phyloP scores from a whole-genome alignment of 2,329 filamentous ascomycete species.

The Cercospora citrullina region DNA sequence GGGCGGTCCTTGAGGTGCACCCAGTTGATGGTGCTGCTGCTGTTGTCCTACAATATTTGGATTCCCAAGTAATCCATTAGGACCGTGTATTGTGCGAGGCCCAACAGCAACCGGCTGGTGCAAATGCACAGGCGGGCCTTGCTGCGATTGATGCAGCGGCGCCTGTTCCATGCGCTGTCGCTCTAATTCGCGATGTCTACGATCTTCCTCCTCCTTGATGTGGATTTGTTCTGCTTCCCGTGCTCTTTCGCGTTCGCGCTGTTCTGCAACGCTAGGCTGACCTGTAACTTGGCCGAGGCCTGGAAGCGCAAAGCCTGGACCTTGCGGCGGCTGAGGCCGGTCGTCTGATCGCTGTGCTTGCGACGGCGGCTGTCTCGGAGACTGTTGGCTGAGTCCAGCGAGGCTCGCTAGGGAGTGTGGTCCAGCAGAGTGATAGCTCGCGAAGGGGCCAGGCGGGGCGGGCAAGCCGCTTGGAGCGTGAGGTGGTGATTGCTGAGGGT shows the following conservation, averaged over 20 bases:
- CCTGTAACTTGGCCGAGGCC: conserved; percentile 48
- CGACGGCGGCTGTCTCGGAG: conserved; percentile 42
- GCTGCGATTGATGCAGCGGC: conserved; percentile 80
- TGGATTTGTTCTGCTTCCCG: conserved; percentile 56
- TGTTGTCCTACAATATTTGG: conserved; percentile 51
- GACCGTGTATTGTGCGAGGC: conserved; percentile 86
- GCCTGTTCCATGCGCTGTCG: conserved; percentile 68
- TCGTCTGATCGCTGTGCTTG: conserved; percentile 33
- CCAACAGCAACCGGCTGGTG: conserved; percentile 83
- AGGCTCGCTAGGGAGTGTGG: conserved; percentile 49
- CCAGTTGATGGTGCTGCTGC: conserved; percentile 51
- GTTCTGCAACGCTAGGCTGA: conserved; percentile 40
- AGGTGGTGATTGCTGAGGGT: conserved; percentile 38
- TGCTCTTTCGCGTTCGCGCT: conserved; percentile 50
- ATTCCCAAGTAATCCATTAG: conserved; percentile 75
- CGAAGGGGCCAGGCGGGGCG: conserved; percentile 42
- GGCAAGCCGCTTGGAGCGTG: conserved; percentile 34
- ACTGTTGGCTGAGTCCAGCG: conserved; percentile 46
- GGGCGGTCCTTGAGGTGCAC: conserved; percentile 60
- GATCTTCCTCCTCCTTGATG: conserved; percentile 62
- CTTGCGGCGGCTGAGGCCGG: conserved; percentile 39
- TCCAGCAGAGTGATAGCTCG: conserved; percentile 44
- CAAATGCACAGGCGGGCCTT: conserved; percentile 77
- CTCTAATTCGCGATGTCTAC: conserved; percentile 62
- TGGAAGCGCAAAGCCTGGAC: conserved; percentile 47